Base-by-base conservation (phyloP, 2,329 filamentous ascomycete species). In the Ophiostoma piceae region DNA sequence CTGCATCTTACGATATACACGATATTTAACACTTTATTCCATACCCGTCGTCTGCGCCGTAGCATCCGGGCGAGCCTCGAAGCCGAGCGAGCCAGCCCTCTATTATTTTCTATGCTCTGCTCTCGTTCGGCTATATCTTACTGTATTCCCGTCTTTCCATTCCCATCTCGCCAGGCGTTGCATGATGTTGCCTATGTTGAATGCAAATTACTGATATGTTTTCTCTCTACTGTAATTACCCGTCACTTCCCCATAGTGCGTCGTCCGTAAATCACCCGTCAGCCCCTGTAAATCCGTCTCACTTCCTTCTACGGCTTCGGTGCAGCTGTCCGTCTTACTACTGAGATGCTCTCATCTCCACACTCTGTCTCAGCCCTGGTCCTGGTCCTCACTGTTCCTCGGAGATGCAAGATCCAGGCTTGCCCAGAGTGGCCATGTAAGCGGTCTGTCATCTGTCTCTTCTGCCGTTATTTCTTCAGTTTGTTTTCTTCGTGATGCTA, bases 361-460 rank as follows among this genome's bases (percentile, higher is more conserved):
- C 35, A 26, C 22, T 22, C 9, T 60, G 51, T 60, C 67, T 62
- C 67, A 57, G 37, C 51, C 67, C 67, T 51, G 47, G 51, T 35
- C 35, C 35, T 35, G 26, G 26, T n/a, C 32, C 35, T 35, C 35
- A 35, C 35, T 35, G 35, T 5, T 64, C 68, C 68, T 69, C 68
- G 68, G 68, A 69, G 43, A 69, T 66, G 68, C 62, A 60, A 32
- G 29, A 29, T 69, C 29, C 32, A 57, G 19, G 29, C 66, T 54
- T 35, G n/a, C 66, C 43, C 29, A 54, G 32, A 32, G 19, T 11
- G 43, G 66, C 43, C 66, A 67, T 66, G 26, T 39, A 26, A 41
- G 65, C 62, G 35, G 29, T 39, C 35, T 64, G 60, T 64, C 60
- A 39, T 32, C n/a, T 60, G 54, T 60, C n/a, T 22, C 47, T 60